Conservation (phyloP, 129 eudicot genomes). For the Sambucus nigra region DNA sequence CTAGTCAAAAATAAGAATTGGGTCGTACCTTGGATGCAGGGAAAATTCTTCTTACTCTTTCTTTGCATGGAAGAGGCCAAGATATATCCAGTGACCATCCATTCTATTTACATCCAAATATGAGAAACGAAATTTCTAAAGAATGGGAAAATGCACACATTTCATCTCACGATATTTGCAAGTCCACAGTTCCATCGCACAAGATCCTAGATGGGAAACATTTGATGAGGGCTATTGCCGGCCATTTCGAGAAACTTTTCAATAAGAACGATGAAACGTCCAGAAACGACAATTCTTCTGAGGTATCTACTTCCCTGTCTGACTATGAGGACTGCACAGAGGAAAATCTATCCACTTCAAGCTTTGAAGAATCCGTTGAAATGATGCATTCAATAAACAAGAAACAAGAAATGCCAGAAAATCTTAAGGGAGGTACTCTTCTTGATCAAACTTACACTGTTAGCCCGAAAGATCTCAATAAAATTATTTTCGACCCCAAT, state of each 20-base stretch:
- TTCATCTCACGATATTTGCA: constrained; percentile 17
- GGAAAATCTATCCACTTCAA: constrained; percentile 24
- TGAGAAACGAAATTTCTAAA: constrained; percentile 15
- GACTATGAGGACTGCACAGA: constrained; percentile 51
- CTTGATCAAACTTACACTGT: constrained; percentile 54
- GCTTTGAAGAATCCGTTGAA: constrained; percentile 60
- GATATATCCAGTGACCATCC: constrained; percentile 22
- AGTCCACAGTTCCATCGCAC: constrained; percentile 20
- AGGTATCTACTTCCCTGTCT: constrained; percentile 39
- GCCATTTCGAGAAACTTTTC: constrained; percentile 55
- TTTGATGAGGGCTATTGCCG: constrained; percentile 49
- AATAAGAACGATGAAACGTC: constrained; percentile 43
- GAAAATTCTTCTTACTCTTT: constrained; percentile 64
- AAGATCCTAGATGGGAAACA: constrained; percentile 35
- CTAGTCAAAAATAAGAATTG: no score
- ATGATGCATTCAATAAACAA: constrained; percentile 39
- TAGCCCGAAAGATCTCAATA: constrained; percentile 60
- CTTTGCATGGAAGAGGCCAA: constrained; percentile 55
- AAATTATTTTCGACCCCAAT: constrained; percentile 47
- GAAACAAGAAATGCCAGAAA: constrained; percentile 50
- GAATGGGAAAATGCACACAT: constrained; percentile 19
- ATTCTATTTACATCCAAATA: constrained; percentile 17
- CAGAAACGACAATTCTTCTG: constrained; percentile 42
- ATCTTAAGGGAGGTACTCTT: constrained; percentile 71
- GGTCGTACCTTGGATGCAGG: constrained; percentile 56